These are phyloP conservation scores for Fusarium sororula DNA, from an alignment of 2,329 filamentous ascomycete genomes.

Conservation along the genomic window DNA sequence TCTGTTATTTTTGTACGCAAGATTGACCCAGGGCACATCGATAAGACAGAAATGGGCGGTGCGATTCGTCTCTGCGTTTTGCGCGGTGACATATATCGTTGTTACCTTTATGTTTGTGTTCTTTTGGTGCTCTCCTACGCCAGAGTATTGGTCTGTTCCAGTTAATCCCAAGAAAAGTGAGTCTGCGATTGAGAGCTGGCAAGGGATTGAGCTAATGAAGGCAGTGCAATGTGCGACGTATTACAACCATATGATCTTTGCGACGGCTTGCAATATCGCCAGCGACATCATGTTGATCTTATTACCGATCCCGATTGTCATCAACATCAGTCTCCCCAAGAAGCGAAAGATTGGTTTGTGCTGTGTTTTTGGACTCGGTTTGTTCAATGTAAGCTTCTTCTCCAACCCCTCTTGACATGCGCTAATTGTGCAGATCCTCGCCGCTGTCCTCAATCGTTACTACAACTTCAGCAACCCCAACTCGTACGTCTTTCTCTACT, in stretches of 20 bases:
- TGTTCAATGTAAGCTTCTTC: conserved; percentile 50
- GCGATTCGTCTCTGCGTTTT: conserved; percentile 55
- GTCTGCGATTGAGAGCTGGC: background rate
- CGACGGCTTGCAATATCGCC: conserved; percentile 57
- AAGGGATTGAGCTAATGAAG: conserved; percentile 3
- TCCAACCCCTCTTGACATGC: background rate
- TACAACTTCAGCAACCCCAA: conserved; percentile 68
- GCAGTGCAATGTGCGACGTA: conserved; percentile 56
- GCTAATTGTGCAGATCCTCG: conserved; percentile 57
- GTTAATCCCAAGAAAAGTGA: conserved; percentile 36
- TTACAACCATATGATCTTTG: conserved; percentile 57
- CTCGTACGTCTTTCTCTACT: conserved; percentile 64
- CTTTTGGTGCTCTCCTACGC: conserved; percentile 63
- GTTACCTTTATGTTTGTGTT: conserved; percentile 61
- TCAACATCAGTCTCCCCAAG: conserved; percentile 50
- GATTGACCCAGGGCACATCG: conserved; percentile 55
- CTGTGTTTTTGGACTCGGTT: conserved; percentile 64
- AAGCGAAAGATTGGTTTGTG: conserved; percentile 62
- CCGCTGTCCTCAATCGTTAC: conserved; percentile 68
- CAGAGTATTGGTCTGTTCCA: conserved; percentile 62
- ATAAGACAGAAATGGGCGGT: conserved; percentile 50
- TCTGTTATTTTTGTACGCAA: conserved; percentile 60
- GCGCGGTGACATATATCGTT: conserved; percentile 55
- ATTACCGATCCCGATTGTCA: conserved; percentile 57
- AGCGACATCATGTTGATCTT: conserved; percentile 56